Conservation (phyloP, 2,329 filamentous ascomycete genomes). For the Fonsecaea multimorphosa region DNA sequence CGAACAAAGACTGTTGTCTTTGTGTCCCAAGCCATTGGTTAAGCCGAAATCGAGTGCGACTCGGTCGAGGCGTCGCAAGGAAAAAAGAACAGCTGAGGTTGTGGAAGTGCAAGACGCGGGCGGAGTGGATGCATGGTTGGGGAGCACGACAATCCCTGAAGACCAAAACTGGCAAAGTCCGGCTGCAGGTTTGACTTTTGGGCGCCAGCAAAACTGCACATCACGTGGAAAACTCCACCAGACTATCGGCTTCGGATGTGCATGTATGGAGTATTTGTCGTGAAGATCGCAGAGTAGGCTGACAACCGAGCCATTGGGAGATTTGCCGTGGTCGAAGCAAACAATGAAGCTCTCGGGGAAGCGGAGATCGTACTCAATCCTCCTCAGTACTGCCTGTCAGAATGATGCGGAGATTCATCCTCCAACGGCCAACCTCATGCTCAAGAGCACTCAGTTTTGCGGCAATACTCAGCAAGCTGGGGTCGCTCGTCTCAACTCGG, state of each 20-base stretch:
- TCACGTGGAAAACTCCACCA: conserved; percentile 19
- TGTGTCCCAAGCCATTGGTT: conserved; percentile 2
- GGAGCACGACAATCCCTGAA: background rate
- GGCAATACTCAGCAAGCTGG: conserved; percentile 79
- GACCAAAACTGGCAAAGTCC: conserved; percentile 13
- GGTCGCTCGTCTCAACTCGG: conserved; percentile 85
- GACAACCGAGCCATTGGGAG: background rate
- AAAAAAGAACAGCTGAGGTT: background rate
- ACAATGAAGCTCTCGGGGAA: background rate
- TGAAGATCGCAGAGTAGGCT: background rate
- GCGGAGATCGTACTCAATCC: conserved; percentile 16
- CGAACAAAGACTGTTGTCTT: background rate
- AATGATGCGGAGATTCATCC: conserved; percentile 75
- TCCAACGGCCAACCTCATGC: conserved; percentile 71
- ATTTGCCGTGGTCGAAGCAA: background rate
- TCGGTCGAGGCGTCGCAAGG: background rate
- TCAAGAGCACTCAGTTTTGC: conserved; percentile 82
- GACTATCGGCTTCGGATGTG: background rate
- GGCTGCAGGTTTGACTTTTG: conserved; percentile 8
- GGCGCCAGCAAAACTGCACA: background rate
- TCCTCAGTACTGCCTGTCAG: conserved; percentile 64
- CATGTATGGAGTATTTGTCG: background rate
- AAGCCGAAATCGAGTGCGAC: background rate
- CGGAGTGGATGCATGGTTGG: conserved; percentile 8
- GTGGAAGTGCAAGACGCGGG: background rate